Evolutionary conservation across 139 green algal species (phyloP).

Genomic region (Chlamydomonas schloesseri): DNA sequence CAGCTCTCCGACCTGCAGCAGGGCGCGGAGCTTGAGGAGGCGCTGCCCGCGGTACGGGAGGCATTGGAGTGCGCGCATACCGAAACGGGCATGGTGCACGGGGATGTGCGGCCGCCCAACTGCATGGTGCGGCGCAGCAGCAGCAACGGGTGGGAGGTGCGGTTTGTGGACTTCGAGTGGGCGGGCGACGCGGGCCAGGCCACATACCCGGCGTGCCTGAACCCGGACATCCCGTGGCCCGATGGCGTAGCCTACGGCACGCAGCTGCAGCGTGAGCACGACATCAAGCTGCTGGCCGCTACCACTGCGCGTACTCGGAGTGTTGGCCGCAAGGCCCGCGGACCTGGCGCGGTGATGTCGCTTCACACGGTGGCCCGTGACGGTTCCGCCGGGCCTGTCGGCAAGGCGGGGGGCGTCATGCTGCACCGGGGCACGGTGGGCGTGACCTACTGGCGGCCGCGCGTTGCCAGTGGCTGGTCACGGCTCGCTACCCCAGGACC

Average conservation of each 20-base stretch:
- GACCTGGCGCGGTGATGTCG: too few species aligned
- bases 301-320: too few species aligned
- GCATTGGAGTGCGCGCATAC: not conserved
- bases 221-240: not conserved
- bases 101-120: too few species aligned
- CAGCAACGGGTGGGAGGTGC: too few species aligned
- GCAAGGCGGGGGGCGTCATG: too few species aligned
- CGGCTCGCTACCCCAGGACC: too few species aligned
- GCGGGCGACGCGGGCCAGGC: not conserved
- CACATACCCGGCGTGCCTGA: not conserved
- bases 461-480: too few species aligned
- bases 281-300: not conserved
- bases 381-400: too few species aligned
- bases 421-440: too few species aligned
- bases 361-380: too few species aligned
- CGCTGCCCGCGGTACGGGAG: not conserved
- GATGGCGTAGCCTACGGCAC: not conserved
- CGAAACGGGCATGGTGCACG: not conserved
- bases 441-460: too few species aligned
- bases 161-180: slow-evolving; percentile 4
- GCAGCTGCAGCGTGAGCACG: not conserved
- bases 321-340: too few species aligned
- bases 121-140: slow-evolving; percentile 10
- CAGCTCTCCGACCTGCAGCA: not conserved
- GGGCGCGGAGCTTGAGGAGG: not conserved